Base-by-base conservation (phyloP, 2,329 filamentous ascomycete genomes). In the Aspergillus costaricaensis region DNA sequence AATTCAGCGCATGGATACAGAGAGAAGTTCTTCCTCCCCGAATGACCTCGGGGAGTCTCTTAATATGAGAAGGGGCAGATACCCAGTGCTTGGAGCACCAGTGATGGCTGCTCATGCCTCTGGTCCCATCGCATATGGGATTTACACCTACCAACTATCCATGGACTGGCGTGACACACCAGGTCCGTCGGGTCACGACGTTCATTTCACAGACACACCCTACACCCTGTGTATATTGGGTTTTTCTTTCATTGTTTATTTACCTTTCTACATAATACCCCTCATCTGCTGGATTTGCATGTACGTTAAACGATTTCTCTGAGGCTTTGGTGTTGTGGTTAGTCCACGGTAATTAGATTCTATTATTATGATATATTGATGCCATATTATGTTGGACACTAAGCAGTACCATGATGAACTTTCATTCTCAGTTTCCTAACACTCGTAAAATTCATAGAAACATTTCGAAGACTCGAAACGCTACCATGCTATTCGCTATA, bases 261-360 rank as follows among this genome's bases (percentile, higher is more conserved):
- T 59, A 54, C 51, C 50, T 36, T 36, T 74, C 70, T 68, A 68
- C 60, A 63, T 69, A 75, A 75, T 75, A 75, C 72, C 72, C 72
- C 69, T 67, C 68, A 62, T 65, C 61, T 66, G 65, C 63, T 67
- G 65, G 61, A 70, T 64, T 68, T 67, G 61, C 60, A 63, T 69
- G 63, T 72, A 72, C 62, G 67, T 72, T 71, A 60, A 68, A 50
- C 66, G 66, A 66, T 57, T 53, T 62, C 71, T 62, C 66, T 65
- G 68, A 70, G 63, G 62, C 63, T 59, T 65, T 60, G 60, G 60
- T 65, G 60, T 65, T 65, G 62, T 59, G 60, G 65, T 53, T 54
- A 58, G 51, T 60, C 25, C 43, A 56, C 55, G 62, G 39, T 65
- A 65, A 57, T 66, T 60, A 57, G 55, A 52, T 61, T 50, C 47